Evolutionary conservation across 176 grass and related monocot species (phyloP).

Genomic region (Avena insularis): DNA sequence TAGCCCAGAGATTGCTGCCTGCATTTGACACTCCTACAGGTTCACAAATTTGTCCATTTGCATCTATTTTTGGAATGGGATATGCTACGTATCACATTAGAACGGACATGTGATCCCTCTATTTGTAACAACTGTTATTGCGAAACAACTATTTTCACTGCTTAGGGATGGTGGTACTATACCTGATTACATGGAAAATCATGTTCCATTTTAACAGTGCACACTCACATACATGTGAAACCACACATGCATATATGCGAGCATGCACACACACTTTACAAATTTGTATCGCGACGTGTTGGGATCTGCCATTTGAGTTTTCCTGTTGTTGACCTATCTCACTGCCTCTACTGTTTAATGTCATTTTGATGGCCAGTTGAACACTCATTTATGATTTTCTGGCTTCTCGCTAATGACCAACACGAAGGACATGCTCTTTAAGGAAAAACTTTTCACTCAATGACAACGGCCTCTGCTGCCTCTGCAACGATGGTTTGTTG

Average conservation of each 20-base stretch:
- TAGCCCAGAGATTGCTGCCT: constrained; percentile 83
- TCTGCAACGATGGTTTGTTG: too few relatives aligned
- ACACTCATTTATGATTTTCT: neutral
- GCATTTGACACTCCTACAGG: constrained; percentile 99
- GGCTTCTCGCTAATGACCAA: too few relatives aligned
- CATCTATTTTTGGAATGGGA: constrained; percentile 33
- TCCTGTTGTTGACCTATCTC: constrained; percentile 12
- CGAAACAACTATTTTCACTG: constrained; percentile 11
- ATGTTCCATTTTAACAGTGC: neutral
- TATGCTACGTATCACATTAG: constrained; percentile 18
- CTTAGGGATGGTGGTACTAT: neutral
- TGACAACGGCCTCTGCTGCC: too few relatives aligned
- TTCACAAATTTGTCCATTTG: constrained; percentile 47
- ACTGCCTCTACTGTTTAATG: constrained; percentile 5
- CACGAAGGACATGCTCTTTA: too few relatives aligned
- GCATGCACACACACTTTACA: neutral
- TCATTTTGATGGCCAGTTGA: neutral
- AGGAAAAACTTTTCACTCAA: too few relatives aligned
- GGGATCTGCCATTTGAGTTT: constrained; percentile 1
- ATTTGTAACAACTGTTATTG: neutral
- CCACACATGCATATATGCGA: neutral
- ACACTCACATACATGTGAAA: neutral
- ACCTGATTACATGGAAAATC: neutral
- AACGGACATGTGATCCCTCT: constrained; percentile 14
- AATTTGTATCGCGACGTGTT: neutral